Conservation (phyloP, 805 yeast species). For the Yamadazyma nakazawae region DNA sequence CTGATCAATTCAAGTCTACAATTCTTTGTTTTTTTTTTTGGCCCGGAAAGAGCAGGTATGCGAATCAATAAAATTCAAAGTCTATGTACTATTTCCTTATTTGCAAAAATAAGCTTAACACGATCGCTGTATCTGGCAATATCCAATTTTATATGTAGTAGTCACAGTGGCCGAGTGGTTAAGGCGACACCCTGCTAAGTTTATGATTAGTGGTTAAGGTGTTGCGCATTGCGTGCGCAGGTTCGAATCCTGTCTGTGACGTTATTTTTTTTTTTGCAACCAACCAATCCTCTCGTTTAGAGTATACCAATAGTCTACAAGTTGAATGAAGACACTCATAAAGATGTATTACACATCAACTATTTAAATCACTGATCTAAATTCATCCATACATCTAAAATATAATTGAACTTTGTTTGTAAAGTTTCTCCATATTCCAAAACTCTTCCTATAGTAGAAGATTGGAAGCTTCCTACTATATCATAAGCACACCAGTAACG, state of each 20-base stretch:
- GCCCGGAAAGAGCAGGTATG: too few species aligned
- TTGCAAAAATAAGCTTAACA: too few species aligned
- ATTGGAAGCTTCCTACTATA: slow-evolving; percentile 23
- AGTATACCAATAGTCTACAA: too few species aligned
- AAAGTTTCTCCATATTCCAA: slow-evolving; percentile 14
- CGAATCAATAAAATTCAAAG: too few species aligned
- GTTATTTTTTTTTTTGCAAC: slow-evolving; percentile 24
- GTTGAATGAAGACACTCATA: too few species aligned
- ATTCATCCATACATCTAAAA: slow-evolving; percentile 26
- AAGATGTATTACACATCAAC: background rate
- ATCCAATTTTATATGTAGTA: background rate
- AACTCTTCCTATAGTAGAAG: slow-evolving; percentile 18
- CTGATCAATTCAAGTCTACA: too few species aligned
- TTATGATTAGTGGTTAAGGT: slow-evolving; percentile 26
- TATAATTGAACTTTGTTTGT: slow-evolving; percentile 14
- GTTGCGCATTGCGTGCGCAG: slow-evolving; percentile 48
- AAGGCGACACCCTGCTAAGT: slow-evolving; percentile 48
- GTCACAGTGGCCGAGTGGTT: slow-evolving; percentile 53
- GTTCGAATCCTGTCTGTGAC: slow-evolving; percentile 54
- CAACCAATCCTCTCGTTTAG: background rate
- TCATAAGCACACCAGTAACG: slow-evolving; percentile 36
- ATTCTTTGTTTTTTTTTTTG: too few species aligned
- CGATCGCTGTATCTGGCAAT: background rate
- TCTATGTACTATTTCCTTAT: too few species aligned
- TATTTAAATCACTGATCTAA: background rate